phyloP scores from a whole-genome alignment of 2,329 filamentous ascomycete genomes.

The Chaetomium strumarium region DNA sequence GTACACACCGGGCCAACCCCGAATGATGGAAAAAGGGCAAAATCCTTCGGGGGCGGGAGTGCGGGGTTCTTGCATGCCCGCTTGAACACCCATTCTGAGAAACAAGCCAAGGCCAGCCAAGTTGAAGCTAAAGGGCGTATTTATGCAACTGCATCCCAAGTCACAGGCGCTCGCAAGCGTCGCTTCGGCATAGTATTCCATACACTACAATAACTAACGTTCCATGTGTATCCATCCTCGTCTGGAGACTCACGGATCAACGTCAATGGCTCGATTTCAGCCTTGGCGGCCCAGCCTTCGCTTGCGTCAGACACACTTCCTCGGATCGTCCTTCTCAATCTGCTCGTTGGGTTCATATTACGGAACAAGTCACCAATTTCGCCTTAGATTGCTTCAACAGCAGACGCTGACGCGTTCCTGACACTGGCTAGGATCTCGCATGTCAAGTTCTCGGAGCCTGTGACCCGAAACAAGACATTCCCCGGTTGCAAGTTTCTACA shows the following conservation, averaged over 20 bases:
- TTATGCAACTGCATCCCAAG: not conserved
- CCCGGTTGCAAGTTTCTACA: not conserved
- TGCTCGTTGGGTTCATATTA: no score
- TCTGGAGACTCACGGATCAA: no score
- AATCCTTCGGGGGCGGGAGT: not conserved
- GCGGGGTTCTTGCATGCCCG: not conserved
- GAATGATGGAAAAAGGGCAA: not conserved
- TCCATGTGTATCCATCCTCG: not conserved
- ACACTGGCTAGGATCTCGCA: no score
- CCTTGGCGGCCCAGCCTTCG: no score
- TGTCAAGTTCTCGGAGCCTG: not conserved
- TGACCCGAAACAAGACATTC: not conserved
- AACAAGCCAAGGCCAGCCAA: not conserved
- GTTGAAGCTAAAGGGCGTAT: not conserved
- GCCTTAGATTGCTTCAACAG: no score
- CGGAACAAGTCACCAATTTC: no score
- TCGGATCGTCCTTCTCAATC: no score
- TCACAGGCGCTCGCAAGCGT: not conserved
- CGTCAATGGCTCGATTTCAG: no score
- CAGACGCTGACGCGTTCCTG: conserved; percentile 5
- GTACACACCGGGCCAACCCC: not conserved
- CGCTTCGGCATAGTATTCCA: not conserved
- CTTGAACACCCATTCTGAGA: not conserved
- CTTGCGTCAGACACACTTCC: no score
- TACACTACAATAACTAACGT: no score